A percentile compares a stretch with the other conserved stretches of the same genome.
phyloP scores from a whole-genome alignment of 2,329 filamentous ascomycete species.

The Ophiostoma piceae region DNA sequence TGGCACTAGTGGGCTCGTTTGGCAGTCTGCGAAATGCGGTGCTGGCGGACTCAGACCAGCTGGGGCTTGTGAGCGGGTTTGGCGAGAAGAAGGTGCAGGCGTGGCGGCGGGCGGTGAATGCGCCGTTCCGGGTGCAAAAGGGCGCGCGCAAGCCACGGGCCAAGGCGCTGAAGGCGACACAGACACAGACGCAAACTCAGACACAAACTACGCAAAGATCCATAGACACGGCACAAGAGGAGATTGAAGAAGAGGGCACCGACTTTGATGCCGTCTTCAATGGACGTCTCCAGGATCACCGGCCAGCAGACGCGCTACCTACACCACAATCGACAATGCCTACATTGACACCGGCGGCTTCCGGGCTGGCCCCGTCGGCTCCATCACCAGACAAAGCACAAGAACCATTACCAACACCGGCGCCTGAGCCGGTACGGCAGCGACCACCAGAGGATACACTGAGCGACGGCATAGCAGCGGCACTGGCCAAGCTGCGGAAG shows the following conservation, averaged over 20 bases:
- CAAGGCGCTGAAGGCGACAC: constrained; percentile 23
- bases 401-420: constrained; percentile 28
- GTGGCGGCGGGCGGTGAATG: constrained; percentile 76
- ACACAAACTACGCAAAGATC: constrained; percentile 25
- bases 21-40: constrained; percentile 81
- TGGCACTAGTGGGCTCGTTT: constrained; percentile 85
- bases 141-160: constrained; percentile 47
- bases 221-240: neutral
- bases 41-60: constrained; percentile 80
- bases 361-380: neutral
- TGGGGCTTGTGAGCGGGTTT: constrained; percentile 83
- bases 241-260: constrained; percentile 1
- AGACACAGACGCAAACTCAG: constrained; percentile 20
- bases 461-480: constrained; percentile 55
- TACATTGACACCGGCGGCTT: neutral
- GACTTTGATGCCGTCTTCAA: constrained; percentile 22
- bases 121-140: constrained; percentile 74
- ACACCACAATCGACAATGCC: neutral
- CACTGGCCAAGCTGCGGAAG: constrained; percentile 48
- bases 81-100: constrained; percentile 89
- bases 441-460: constrained; percentile 39
- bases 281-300: neutral
- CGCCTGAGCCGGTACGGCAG: constrained; percentile 38
- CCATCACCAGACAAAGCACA: neutral
- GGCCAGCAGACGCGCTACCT: neutral